Evolutionary conservation across 1,284 basidiomycete species (phyloP), one percentile per base, ranked within the genome.

Genomic region (Tetrapyrgos nigripes): DNA sequence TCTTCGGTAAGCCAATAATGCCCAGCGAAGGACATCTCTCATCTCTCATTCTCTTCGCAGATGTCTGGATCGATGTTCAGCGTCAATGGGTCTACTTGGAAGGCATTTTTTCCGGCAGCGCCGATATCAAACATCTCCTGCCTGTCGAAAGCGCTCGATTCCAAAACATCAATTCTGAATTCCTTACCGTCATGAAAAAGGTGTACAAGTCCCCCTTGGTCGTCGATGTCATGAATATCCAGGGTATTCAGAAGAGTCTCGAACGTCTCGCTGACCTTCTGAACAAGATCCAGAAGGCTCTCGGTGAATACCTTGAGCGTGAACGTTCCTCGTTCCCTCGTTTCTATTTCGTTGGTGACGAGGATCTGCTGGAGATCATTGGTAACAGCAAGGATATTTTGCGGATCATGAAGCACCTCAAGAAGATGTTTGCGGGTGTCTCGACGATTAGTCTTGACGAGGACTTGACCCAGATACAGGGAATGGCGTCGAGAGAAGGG

Each of bases 351-450:
- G 96, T 99, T 57, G 97, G 97, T 69, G 97, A 99, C 76, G 98
- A 99, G 72, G 97, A 99, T 73, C 77, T 99, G 63, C 85, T 99
- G 62, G 97, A 99, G 75, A 99, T 99, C 69, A 98, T 99, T 62
- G 97, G 97, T 64, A 99, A 99, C 79, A 97, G 94, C 83, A 99
- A 98, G 76, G 97, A 99, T 70, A 97, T 98, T 63, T 79, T 94
- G 49, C 91, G 97, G 28, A 94, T 98, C 73, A 94, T 97, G 91
- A 98, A 98, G 70, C 97, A 99, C 76, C 84, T 99, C 63, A 98
- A 98, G 81, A 99, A 99, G 85, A 99, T 99, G 97, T 99, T 99
- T 75, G 97, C 97, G 5, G 97, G 98, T 40, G 91, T 99, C 48
- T 92, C 94, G 0, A 94, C 93, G 0, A 83, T 99, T 62, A 84